Base-by-base conservation (phyloP, 768 basidiomycete species). In the Trametopsis cervina region DNA sequence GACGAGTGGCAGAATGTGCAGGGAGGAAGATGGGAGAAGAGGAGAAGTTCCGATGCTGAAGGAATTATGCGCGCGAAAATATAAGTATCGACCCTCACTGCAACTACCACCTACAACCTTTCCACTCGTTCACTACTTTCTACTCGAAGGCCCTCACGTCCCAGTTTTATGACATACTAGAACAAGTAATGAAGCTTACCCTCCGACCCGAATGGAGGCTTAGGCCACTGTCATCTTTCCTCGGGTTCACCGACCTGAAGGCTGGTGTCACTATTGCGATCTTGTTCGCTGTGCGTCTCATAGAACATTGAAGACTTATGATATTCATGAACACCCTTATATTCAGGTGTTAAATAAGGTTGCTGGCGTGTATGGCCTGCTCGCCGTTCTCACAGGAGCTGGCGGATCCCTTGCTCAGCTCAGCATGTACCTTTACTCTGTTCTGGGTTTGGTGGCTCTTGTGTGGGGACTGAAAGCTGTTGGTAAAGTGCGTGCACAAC, bases 351-450 rank as follows among this genome's bases (percentile, higher is more conserved):
- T 99, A 55, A 99, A 99, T 77, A 99, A 99, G 69, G 95, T 94
- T 42, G 94, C 96, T 17, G 95, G 96, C 43, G 80, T 97, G 7
- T 99, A 98, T 63, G 96, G 96, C 47, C 78, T 99, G 49, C 83
- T 99, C 50, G 94, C 93, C 4, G 78, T 93, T 48, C 67, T 93
- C 50, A 87, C 86, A 1, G 94, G 94, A 17, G 85, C 89, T 24
- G 91, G 89, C n/a, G 85, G 87, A n/a, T 83, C 85, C n/a, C 81
- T 92, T 56, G 82, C 86, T 0, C 96, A 99, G 67, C 75, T 97
- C 51, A 88, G 83, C 64, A 75, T 95, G 61, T 98, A 98, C 66
- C 73, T 93, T 17, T 99, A 99, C 71, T 97, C 94, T 9, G 83
- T 86, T 47, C 63, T 84, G 21, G 89, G 83, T 35, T 77, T 98